Evolutionary conservation across 73 alveolate genomes (phyloP).

Genomic region (Tetrahymena malaccensis): DNA sequence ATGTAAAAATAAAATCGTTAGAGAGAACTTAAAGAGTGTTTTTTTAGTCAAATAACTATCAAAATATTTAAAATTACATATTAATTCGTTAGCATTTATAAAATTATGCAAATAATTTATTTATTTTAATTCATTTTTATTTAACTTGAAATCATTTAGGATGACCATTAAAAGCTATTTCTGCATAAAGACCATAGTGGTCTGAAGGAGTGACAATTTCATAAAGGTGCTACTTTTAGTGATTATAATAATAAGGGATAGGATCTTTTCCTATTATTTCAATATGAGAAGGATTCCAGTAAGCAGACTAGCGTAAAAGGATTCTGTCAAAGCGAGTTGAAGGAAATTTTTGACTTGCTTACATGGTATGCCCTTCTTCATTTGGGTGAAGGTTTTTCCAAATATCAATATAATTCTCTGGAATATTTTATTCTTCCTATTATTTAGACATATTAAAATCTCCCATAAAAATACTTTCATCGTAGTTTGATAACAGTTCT

Average conservation of each 20-base stretch:
- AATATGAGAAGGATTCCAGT: not conserved
- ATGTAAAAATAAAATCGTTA: too few species aligned
- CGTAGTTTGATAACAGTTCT: not conserved
- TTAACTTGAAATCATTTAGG: not conserved
- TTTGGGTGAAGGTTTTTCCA: not conserved
- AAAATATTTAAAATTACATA: too few species aligned
- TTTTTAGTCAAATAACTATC: too few species aligned
- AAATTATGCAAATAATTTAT: too few species aligned
- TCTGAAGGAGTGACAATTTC: not conserved
- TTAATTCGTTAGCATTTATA: too few species aligned
- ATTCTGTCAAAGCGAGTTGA: constrained; percentile 18
- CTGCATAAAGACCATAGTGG: not conserved
- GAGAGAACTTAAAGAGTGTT: too few species aligned
- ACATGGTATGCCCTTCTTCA: constrained; percentile 8
- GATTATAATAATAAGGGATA: not conserved
- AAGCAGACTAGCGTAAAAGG: not conserved
- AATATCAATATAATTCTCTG: not conserved
- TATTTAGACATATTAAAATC: constrained; percentile 40
- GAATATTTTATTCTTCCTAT: not conserved
- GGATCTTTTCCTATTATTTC: not conserved
- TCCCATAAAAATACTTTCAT: constrained; percentile 39
- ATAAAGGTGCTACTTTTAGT: not conserved
- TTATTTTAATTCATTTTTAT: not conserved
- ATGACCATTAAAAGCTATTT: not conserved
- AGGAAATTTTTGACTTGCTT: not conserved